Base-by-base conservation (phyloP, 2,329 filamentous ascomycete species). In the Talaromyces funiculosus region DNA sequence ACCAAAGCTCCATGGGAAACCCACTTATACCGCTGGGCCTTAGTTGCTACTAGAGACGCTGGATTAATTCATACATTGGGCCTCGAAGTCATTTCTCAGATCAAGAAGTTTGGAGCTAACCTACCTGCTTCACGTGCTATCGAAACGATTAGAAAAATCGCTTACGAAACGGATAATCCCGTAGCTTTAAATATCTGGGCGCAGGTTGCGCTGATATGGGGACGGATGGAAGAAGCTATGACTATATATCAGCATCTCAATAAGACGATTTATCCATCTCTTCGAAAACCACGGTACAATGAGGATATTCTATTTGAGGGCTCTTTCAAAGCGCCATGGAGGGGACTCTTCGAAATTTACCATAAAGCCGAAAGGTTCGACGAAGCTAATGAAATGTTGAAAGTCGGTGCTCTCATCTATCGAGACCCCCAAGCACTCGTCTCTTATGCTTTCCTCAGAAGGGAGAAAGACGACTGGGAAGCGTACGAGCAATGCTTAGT, bases 401-500 rank as follows among this genome's bases (percentile, higher is more conserved):
- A 62, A 5, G 53, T 64, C 7, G 72, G 69, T 3, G 72, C 72
- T 2, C 10, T 67, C 14, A 62, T 71, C 22, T 76, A 71, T 53
- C 64, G 72, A n/a, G 69, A 73, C 18, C 66, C 69, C 3, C 26
- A 54, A 1, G 68, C 72, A 9, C 59, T 74, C 20, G 47, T 70
- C 1, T 65, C 65, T 7, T 68, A 69, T 40, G 72, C 73, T 3
- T 59, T 57, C 4, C 18, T 66, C 2, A 64, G 67, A 61, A 62
- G 71, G 59, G 63, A 66, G n/a, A 47, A 65, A 33, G 64, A 65
- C 2, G 63, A 72, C 35, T 61, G 66, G 45, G 67, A 71, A 2
- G 55, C 57, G 35, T 75, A 76, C 56, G 74, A 76, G 62, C 64
- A 72, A 57, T 72, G 64, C 58, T 71, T 77, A 70, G 65, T 47